Base-by-base conservation (phyloP, 2,329 filamentous ascomycete genomes). In the Aspergillus latus region DNA sequence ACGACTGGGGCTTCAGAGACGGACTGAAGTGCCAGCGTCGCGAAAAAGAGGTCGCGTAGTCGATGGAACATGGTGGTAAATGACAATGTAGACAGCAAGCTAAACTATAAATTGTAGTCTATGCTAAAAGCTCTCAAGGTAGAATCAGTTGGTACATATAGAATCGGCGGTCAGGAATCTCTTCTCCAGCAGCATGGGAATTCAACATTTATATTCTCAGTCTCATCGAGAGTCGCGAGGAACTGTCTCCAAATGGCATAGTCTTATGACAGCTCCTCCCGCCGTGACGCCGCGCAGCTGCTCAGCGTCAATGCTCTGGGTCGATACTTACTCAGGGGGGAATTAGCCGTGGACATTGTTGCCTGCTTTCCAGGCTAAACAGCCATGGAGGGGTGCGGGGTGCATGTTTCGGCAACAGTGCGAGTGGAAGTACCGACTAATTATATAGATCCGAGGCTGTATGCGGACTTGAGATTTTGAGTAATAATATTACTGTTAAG, bases 21-120 rank as follows among this genome's bases (percentile, higher is more conserved):
- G 7, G 34, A 37, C 42, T 55, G 47, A n/a, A 55, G 16, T 3
- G 46, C 47, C 39, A 55, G 53, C 8, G 42, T 30, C 9, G 46
- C 28, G 8, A 50, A 6, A n/a, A 34, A 9, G 13, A 55, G 30
- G 32, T 55, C 26, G 21, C 49, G 29, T 36, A 49, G 28, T 49
- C 8, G 21, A 4, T n/a, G 28, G 8, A 50, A 42, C 52, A 50
- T 54, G 16, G 29, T 42, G 4, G n/a, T 16, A 42, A 15, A 16
- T 49, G 4, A 13, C 21, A 21, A 21, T 21, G 21, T 21, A 21
- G 21, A 21, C 21, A 21, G 21, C 3, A 21, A 21, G 21, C 21
- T 21, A 21, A 21, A 21, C 21, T 21, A 21, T 21, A 21, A 21
- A 21, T 21, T 21, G 21, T 21, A 21, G 21, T 21, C 21, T 21